Evolutionary conservation across 768 basidiomycete genomes (phyloP).

Genomic region (Epithele typhae): DNA sequence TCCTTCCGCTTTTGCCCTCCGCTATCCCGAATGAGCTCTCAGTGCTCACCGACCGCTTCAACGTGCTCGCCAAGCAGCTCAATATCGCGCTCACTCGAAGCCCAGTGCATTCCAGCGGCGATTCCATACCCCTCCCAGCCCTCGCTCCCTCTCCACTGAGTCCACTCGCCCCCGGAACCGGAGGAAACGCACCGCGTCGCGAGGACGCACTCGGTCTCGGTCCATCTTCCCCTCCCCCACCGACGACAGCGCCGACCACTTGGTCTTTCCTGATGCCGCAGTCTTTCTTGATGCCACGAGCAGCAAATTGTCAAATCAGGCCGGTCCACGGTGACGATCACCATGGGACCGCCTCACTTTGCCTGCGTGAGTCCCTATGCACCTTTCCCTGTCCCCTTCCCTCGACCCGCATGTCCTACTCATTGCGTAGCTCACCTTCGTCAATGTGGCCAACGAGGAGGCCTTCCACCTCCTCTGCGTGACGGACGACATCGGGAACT

Average conservation of each 20-base stretch:
- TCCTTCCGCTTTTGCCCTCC: constrained; percentile 14
- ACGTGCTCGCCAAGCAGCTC: constrained; percentile 63
- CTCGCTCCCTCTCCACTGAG: constrained; percentile 65
- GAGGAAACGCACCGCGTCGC: constrained; percentile 30
- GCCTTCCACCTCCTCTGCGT: too few relatives aligned
- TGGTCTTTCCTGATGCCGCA: too few relatives aligned
- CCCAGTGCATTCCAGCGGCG: constrained; percentile 57
- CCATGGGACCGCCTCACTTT: too few relatives aligned
- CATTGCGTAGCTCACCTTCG: too few relatives aligned
- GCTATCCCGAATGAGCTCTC: constrained; percentile 48
- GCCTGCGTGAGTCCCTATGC: too few relatives aligned
- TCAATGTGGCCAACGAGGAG: too few relatives aligned
- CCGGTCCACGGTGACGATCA: constrained; percentile 18
- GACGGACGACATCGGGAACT: too few relatives aligned
- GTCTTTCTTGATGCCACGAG: constrained; percentile 2
- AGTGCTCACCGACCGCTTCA: constrained; percentile 63
- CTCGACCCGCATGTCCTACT: too few relatives aligned
- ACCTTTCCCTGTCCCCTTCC: too few relatives aligned
- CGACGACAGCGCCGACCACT: constrained; percentile 6
- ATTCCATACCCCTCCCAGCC: constrained; percentile 73
- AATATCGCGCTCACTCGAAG: constrained; percentile 67
- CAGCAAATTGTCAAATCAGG: constrained; percentile 2
- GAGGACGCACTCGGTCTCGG: constrained; percentile 33
- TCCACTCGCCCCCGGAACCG: constrained; percentile 31
- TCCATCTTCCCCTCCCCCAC: constrained; percentile 23